These are phyloP conservation scores for Fusarium vanettenii DNA, from an alignment of 2,329 filamentous ascomycete genomes.

Conservation along the genomic window DNA sequence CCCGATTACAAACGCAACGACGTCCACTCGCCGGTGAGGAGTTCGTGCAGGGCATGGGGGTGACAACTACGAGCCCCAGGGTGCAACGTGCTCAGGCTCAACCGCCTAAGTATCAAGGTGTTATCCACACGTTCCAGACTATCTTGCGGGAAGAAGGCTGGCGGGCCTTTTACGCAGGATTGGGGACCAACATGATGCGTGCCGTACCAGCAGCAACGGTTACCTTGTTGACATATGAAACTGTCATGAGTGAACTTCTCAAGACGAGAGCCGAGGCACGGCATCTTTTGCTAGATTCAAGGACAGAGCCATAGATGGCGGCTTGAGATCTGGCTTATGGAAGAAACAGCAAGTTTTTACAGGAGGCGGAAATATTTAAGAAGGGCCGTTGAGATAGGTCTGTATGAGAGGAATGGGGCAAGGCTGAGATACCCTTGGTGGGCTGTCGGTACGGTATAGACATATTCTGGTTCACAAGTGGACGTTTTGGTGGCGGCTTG, in stretches of 20 bases:
- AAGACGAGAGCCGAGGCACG: conserved; percentile 54
- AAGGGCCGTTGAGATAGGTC: conserved; percentile 34
- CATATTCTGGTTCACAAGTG: conserved; percentile 43
- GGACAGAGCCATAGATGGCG: conserved; percentile 25
- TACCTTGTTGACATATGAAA: conserved; percentile 97
- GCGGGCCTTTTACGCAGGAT: conserved; percentile 95
- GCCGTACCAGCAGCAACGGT: conserved; percentile 96
- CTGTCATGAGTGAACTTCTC: conserved; percentile 68
- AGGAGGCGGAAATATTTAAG: conserved; percentile 16
- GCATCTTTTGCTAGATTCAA: conserved; percentile 33
- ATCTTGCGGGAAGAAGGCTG: conserved; percentile 94
- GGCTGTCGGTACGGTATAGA: conserved; percentile 50
- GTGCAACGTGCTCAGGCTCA: conserved; percentile 42
- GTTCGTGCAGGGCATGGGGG: conserved; percentile 63
- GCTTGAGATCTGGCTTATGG: background rate
- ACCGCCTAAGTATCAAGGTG: conserved; percentile 76
- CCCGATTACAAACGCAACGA: conserved; percentile 92
- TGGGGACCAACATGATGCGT: conserved; percentile 97
- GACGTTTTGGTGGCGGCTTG: conserved; percentile 17
- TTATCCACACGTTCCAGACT: conserved; percentile 83
- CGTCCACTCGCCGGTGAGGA: conserved; percentile 70
- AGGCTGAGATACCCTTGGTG: conserved; percentile 51
- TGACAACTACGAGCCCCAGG: conserved; percentile 47
- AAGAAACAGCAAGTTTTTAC: conserved; percentile 5
- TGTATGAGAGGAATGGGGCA: conserved; percentile 30